A percentile compares a stretch with the other conserved stretches of the same genome.
These are phyloP conservation scores for Trichoderma aggressivum DNA, from an alignment of 2,329 filamentous ascomycete species.

Conservation along the genomic window DNA sequence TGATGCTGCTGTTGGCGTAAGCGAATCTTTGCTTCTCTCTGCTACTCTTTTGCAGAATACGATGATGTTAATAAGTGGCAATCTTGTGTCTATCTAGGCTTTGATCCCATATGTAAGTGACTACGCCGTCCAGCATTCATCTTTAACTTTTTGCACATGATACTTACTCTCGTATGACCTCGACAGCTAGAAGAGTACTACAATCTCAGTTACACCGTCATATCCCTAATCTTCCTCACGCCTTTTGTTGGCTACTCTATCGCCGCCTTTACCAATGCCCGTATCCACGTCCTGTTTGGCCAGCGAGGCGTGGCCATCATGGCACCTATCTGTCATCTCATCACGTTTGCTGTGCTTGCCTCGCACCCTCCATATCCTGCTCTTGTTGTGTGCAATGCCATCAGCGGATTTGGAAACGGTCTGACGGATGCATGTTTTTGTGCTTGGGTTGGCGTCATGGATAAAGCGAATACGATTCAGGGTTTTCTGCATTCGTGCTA, in stretches of 20 bases:
- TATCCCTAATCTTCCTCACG: slow-evolving; percentile 62
- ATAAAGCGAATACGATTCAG: slow-evolving; percentile 63
- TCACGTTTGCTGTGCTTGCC: slow-evolving; percentile 58
- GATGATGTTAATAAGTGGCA: neutral
- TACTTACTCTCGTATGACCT: neutral
- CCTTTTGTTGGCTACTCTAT: slow-evolving; percentile 61
- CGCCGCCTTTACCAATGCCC: slow-evolving; percentile 59
- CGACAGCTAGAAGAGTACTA: slow-evolving; percentile 59
- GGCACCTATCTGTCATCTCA: slow-evolving; percentile 57
- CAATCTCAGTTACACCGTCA: slow-evolving; percentile 54
- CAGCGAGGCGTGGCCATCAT: slow-evolving; percentile 65
- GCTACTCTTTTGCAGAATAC: neutral
- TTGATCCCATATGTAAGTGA: slow-evolving; percentile 37
- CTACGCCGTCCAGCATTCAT: neutral
- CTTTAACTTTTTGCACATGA: neutral
- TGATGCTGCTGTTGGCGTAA: slow-evolving; percentile 58
- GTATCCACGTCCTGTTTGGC: slow-evolving; percentile 57
- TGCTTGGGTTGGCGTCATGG: slow-evolving; percentile 59
- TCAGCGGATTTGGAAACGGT: slow-evolving; percentile 67
- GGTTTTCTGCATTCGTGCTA: slow-evolving; percentile 65
- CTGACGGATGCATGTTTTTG: slow-evolving; percentile 53
- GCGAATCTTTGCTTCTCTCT: slow-evolving; percentile 20
- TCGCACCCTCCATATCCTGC: slow-evolving; percentile 63
- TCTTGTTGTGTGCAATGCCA: slow-evolving; percentile 58
- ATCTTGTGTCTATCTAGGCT: slow-evolving; percentile 18